A percentile compares a stretch with the other conserved stretches of the same genome.
Conservation (phyloP, 345 rosid genomes). For the Rhodomyrtus tomentosa region DNA sequence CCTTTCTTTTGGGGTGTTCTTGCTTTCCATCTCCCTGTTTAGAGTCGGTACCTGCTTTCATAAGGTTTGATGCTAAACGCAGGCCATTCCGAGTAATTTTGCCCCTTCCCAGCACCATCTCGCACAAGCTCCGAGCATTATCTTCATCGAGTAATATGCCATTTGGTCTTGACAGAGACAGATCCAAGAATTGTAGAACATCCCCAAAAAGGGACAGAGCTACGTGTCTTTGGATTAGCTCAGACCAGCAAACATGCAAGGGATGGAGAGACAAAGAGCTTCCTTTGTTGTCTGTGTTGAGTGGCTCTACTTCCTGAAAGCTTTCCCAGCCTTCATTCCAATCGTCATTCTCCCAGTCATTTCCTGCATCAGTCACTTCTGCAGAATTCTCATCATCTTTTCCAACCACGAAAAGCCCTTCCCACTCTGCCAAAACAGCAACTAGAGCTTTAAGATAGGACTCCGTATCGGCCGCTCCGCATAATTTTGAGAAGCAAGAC, state of each 20-base stretch:
- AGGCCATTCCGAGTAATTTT: background rate
- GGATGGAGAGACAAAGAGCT: constrained; percentile 42
- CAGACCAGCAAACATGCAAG: constrained; percentile 69
- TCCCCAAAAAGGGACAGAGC: constrained; percentile 21
- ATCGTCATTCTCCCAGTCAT: constrained; percentile 60
- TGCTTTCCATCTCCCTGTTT: background rate
- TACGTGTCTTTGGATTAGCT: constrained; percentile 38
- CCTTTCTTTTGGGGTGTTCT: background rate
- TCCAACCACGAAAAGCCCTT: constrained; percentile 45
- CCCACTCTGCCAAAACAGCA: constrained; percentile 84
- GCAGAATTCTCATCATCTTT: constrained; percentile 24
- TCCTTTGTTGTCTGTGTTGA: constrained; percentile 26
- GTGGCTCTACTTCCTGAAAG: constrained; percentile 62
- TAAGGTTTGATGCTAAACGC: background rate
- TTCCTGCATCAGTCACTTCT: constrained; percentile 35
- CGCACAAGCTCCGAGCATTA: constrained; percentile 38
- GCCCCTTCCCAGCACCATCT: constrained; percentile 4
- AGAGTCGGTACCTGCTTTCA: background rate
- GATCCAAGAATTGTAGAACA: constrained; percentile 49
- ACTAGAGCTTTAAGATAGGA: constrained; percentile 50
- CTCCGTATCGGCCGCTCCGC: constrained; percentile 29
- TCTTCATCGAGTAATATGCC: constrained; percentile 47
- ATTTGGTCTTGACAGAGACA: constrained; percentile 35
- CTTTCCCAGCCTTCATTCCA: constrained; percentile 99
- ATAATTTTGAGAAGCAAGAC: constrained; percentile 65